These are phyloP conservation scores for Wilcoxina mikolae DNA, from an alignment of 495 filamentous ascomycete species.

Conservation along the genomic window DNA sequence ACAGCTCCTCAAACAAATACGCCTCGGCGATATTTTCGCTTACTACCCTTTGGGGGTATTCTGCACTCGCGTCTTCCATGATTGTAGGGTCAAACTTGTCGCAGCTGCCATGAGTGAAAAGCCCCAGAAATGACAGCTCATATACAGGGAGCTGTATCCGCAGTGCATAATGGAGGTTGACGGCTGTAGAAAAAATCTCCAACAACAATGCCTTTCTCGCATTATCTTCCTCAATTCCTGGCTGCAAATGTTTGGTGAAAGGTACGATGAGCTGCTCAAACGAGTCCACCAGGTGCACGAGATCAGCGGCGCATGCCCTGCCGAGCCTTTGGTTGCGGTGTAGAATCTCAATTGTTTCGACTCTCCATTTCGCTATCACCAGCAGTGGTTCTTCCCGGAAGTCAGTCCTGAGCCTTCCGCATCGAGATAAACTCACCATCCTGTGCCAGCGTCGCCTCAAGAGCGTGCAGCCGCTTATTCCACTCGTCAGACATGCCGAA, in stretches of 20 bases:
- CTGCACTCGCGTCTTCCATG: not conserved
- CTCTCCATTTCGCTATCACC: not conserved
- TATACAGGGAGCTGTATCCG: not conserved
- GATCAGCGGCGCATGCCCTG: not conserved
- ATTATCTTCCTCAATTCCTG: too few relatives aligned
- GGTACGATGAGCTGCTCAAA: too few relatives aligned
- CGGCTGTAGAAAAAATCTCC: not conserved
- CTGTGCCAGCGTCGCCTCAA: not conserved
- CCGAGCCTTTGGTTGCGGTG: not conserved
- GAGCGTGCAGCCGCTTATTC: not conserved
- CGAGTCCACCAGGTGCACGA: too few relatives aligned
- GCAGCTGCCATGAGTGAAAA: not conserved
- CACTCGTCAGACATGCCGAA: not conserved
- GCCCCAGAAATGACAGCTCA: not conserved
- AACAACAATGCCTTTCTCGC: too few relatives aligned
- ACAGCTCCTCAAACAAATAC: not conserved
- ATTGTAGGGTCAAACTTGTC: not conserved
- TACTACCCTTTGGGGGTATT: not conserved
- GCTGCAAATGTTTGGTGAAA: too few relatives aligned
- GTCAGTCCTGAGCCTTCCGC: not conserved
- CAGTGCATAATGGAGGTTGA: not conserved
- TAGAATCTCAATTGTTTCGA: not conserved
- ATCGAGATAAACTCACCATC: not conserved
- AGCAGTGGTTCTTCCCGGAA: not conserved
- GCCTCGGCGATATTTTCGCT: not conserved